Evolutionary conservation across 2,329 filamentous ascomycete species (phyloP).

Genomic region (Sphaerostilbella broomeana): DNA sequence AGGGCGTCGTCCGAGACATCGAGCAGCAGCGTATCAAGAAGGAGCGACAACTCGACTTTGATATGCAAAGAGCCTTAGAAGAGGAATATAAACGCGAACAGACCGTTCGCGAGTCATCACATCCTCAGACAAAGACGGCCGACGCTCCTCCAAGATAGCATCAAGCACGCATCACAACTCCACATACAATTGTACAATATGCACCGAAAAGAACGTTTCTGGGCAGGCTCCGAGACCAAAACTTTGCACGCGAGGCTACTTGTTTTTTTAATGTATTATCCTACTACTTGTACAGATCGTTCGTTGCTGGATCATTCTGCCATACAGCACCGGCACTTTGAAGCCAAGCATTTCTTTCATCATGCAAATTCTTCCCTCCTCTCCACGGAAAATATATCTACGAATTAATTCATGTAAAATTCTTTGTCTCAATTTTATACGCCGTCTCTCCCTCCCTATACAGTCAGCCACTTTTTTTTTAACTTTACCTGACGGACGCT

Average conservation of each 20-base stretch:
- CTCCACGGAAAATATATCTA: constrained; percentile 4
- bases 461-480: background rate
- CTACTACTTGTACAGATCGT: constrained; percentile 17
- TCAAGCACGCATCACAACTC: no score
- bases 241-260: background rate
- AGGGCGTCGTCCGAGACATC: constrained; percentile 88
- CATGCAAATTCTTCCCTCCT: constrained; percentile 4
- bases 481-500: constrained; percentile 57
- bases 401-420: constrained; percentile 1
- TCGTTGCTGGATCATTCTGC: constrained; percentile 6
- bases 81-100: constrained; percentile 87
- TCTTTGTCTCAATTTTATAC: background rate
- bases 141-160: constrained; percentile 20
- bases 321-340: background rate
- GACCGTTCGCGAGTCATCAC: constrained; percentile 51
- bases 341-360: constrained; percentile 4
- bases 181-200: no score
- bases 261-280: constrained; percentile 15
- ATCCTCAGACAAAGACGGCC: constrained; percentile 16
- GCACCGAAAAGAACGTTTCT: no score
- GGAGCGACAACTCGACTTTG: constrained; percentile 90
- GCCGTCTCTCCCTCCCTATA: constrained; percentile 8
- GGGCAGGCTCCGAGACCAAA: background rate
- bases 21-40: constrained; percentile 86
- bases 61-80: constrained; percentile 80